Conservation (phyloP, 768 basidiomycete genomes). For the Pisolithus tinctorius region DNA sequence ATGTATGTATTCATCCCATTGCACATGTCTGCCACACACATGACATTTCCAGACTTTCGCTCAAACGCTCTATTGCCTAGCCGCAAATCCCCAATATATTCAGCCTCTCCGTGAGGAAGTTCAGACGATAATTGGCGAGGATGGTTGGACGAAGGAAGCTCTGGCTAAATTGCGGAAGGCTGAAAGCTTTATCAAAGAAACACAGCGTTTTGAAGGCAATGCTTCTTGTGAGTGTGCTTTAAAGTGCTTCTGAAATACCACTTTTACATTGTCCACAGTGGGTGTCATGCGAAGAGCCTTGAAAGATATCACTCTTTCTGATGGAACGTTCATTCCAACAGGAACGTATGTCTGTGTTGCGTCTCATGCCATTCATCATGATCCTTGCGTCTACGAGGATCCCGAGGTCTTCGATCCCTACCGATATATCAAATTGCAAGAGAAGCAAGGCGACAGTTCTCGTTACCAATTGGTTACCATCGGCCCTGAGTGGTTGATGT, state of each 20-base stretch:
- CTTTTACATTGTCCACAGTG: slow-evolving; percentile 4
- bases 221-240: not conserved
- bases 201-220: slow-evolving; percentile 25
- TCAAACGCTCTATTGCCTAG: slow-evolving; percentile 30
- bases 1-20: not conserved
- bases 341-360: slow-evolving; percentile 26
- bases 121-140: slow-evolving; percentile 14
- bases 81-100: slow-evolving; percentile 28
- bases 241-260: too few relatives aligned
- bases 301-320: slow-evolving; percentile 29
- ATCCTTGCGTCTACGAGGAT: slow-evolving; percentile 20
- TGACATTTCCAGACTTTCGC: slow-evolving; percentile 21
- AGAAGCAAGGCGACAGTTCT: too few relatives aligned
- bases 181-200: slow-evolving; percentile 37
- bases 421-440: too few relatives aligned
- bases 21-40: not conserved
- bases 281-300: slow-evolving; percentile 26
- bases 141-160: slow-evolving; percentile 2
- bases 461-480: slow-evolving; percentile 28
- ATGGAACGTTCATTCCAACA: slow-evolving; percentile 32
- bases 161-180: slow-evolving; percentile 29
- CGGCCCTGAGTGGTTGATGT: slow-evolving; percentile 26
- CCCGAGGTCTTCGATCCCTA: too few relatives aligned
- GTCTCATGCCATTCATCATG: slow-evolving; percentile 13
- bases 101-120: slow-evolving; percentile 34